Evolutionary conservation across 257 asterid genomes (phyloP), one percentile per base, ranked within the genome.

Genomic region (Gentiana straminea): DNA sequence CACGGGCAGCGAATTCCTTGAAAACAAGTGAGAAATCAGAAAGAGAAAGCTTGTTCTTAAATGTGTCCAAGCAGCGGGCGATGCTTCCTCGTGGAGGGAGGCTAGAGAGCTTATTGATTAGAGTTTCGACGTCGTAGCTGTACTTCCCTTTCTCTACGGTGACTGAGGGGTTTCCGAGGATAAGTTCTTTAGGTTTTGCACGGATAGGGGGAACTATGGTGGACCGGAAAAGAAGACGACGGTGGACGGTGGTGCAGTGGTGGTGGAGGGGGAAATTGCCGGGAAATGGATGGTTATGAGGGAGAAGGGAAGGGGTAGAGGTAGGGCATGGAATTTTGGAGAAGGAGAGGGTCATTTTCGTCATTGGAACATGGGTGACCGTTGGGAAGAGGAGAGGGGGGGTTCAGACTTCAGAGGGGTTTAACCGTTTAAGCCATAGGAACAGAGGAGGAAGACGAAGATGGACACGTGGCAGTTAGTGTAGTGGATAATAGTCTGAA

Each of bases 1-100:
- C 75, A 4, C 98, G 95, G 54, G 70, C 80, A 3, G 96, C 95
- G 65, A 91, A 91, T 62, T 91, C 98, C 64, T 77, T 81, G 79
- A 86, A 91, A 7, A 91, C 89, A 13, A 52, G 77, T 5, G 89
- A 64, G 64, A 91, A 91, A 60, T 91, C 96, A 24, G 89, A 74
- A 55, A 84, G 86, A n/a, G 98, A 91, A 45, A 91, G 81, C 83
- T 87, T 86, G 83, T 79, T 84, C 62, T 81, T 83, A 81, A 86
- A 84, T 13, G 92, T 44, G 49, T 90, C 97, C 24, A 90, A 86
- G 67, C 96, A 86, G 15, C 98, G 90, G 8, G 98, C 94, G 49
- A 90, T 86, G 83, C 98, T 90, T 55, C 98, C 98, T 8, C 98
- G 96, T 7, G 98, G 98, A 5, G 98, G 96, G 54, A 91, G 88